These are phyloP conservation scores for Eimeria brunetti DNA, from an alignment of 169 alveolate genomes.

Conservation along the genomic window DNA sequence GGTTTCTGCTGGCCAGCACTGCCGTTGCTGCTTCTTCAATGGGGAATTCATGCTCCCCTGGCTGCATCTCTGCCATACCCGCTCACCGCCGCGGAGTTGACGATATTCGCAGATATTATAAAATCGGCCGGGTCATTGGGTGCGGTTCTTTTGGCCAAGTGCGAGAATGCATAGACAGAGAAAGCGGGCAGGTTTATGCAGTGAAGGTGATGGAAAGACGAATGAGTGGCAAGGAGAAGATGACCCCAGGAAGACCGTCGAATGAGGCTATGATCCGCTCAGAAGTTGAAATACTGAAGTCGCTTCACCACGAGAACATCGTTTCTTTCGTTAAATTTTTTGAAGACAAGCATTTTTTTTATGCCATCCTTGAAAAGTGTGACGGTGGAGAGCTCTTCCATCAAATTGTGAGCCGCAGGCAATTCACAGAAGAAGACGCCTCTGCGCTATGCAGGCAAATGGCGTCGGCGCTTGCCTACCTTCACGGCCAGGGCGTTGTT, in stretches of 20 bases:
- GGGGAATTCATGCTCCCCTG: slow-evolving; percentile 69
- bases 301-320: slow-evolving; percentile 71
- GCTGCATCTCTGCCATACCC: slow-evolving; percentile 66
- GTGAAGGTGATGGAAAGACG: slow-evolving; percentile 89
- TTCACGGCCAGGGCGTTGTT: slow-evolving; percentile 86
- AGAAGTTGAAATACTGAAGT: slow-evolving; percentile 90
- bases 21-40: slow-evolving; percentile 46
- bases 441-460: slow-evolving; percentile 83
- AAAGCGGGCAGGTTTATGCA: slow-evolving; percentile 85
- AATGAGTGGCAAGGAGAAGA: slow-evolving; percentile 70
- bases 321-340: slow-evolving; percentile 85
- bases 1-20: slow-evolving; percentile 52
- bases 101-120: slow-evolving; percentile 75
- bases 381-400: slow-evolving; percentile 90
- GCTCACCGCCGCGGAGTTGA: slow-evolving; percentile 72
- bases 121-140: slow-evolving; percentile 68
- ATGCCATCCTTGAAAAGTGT: slow-evolving; percentile 87
- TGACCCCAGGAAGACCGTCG: slow-evolving; percentile 79
- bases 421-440: slow-evolving; percentile 85
- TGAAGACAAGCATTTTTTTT: slow-evolving; percentile 84
- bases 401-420: slow-evolving; percentile 83
- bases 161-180: slow-evolving; percentile 83
- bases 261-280: slow-evolving; percentile 81
- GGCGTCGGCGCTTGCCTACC: slow-evolving; percentile 85
- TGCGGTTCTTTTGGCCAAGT: slow-evolving; percentile 87